A percentile compares a stretch with the other conserved stretches of the same genome.
phyloP scores from a whole-genome alignment of 805 yeast species.

The Wickerhamomyces alni region DNA sequence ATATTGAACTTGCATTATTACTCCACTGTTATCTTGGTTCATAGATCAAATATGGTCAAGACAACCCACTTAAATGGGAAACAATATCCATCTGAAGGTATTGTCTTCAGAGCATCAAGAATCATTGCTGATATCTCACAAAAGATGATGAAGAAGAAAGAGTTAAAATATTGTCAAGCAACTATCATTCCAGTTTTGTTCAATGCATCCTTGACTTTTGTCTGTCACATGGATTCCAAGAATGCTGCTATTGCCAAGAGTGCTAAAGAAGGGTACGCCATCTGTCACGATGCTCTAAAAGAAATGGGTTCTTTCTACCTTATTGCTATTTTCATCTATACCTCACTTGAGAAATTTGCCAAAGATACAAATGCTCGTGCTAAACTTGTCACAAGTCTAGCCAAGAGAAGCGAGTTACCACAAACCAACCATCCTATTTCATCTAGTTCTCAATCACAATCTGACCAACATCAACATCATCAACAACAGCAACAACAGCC shows the following conservation, averaged over 20 bases:
- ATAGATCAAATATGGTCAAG: conserved; percentile 58
- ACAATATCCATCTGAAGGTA: conserved; percentile 39
- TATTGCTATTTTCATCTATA: conserved; percentile 44
- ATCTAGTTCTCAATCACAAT: background rate
- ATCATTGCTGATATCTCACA: conserved; percentile 62
- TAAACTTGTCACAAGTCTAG: conserved; percentile 13
- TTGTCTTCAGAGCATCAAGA: conserved; percentile 76
- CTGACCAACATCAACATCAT: conserved; percentile 5
- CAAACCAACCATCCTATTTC: too few relatives aligned
- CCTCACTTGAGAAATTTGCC: conserved; percentile 38
- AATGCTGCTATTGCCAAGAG: conserved; percentile 28
- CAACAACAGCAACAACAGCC: conserved; percentile 6
- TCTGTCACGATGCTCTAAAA: conserved; percentile 28
- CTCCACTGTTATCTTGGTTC: conserved; percentile 63
- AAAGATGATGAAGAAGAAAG: conserved; percentile 43
- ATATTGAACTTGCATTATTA: conserved; percentile 65
- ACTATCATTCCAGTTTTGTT: conserved; percentile 51
- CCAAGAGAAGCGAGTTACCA: conserved; percentile 13
- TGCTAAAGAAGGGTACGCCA: conserved; percentile 29
- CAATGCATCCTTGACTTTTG: conserved; percentile 62
- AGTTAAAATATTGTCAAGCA: conserved; percentile 50
- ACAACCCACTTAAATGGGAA: conserved; percentile 24
- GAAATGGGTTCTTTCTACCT: conserved; percentile 47
- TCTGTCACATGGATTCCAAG: conserved; percentile 54
- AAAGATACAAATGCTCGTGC: conserved; percentile 27